Base-by-base conservation (phyloP, 345 rosid species). In the Hibiscus mutabilis region DNA sequence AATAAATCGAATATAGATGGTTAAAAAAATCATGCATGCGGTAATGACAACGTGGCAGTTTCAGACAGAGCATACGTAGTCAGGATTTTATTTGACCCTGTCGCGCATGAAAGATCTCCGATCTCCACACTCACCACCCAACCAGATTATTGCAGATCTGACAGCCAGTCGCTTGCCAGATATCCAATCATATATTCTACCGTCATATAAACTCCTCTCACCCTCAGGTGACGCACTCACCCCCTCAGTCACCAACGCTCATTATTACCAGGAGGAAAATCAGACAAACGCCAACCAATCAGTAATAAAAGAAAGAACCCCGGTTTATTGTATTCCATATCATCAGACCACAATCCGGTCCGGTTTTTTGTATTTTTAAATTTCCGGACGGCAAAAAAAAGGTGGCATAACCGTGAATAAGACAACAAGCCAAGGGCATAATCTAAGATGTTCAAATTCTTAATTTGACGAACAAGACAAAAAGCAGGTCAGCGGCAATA, bases 401-500 rank as follows among this genome's bases (percentile, higher is more conserved):
- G 74, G 82, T 78, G 84, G 82, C 81, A 78, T 2, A 1, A 40
- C 52, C 27, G 84, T 77, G 44, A 85, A 73, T 75, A 19, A 33
- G 15, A 0, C 0, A 0, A 4, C 18, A 52, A 55, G 11, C 6
- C 0, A 40, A 68, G 76, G 79, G 76, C 49, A 65, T n/a, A 56
- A 29, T 3, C 29, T 49, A 37, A 40, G 11, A 42, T 6, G 52
- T 15, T n/a, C 5, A 13, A 42, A 58, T 66, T 1, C 75, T 71
- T 46, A 15, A 52, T 31, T 64, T 56, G 31, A 16, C 44, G 5
- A 75, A 78, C 73, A 77, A 22, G 77, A 83, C 81, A 84, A 78
- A 77, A 82, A 66, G 81, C 76, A 37, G 86, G 83, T 80, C 86
- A 82, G 79, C 82, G 69, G 76, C 77, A 73, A 74, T 71, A 67